These are phyloP conservation scores for Monosporascus sp. DNA, from an alignment of 2,329 filamentous ascomycete genomes.

Conservation along the genomic window DNA sequence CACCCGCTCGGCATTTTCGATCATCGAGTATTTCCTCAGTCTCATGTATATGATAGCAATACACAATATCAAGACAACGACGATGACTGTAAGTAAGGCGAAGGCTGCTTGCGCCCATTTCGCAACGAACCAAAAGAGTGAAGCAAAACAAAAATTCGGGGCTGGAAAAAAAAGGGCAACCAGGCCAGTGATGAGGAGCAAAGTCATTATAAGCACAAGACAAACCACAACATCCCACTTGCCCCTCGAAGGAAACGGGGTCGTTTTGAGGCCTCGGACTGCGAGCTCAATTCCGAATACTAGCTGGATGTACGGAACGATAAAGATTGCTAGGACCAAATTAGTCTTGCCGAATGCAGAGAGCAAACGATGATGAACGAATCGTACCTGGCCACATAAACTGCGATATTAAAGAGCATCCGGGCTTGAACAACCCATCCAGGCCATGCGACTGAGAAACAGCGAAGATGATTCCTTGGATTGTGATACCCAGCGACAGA, in stretches of 20 bases:
- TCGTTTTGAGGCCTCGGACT: constrained; percentile 47
- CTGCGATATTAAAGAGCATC: constrained; percentile 51
- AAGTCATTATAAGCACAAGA: constrained; percentile 42
- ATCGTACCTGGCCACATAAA: constrained; percentile 54
- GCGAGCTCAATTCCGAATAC: constrained; percentile 60
- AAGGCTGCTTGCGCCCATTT: constrained; percentile 56
- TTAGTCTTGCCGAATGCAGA: constrained; percentile 18
- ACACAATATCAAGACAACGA: constrained; percentile 44
- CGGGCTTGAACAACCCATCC: constrained; percentile 41
- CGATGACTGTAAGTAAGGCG: constrained; percentile 45
- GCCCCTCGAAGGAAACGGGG: constrained; percentile 52
- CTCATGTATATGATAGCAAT: constrained; percentile 51
- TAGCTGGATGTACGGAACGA: constrained; percentile 60
- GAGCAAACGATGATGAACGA: not conserved
- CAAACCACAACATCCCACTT: constrained; percentile 58
- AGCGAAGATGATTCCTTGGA: constrained; percentile 55
- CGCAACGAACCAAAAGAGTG: constrained; percentile 62
- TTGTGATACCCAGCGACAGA: constrained; percentile 50
- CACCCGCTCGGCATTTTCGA: constrained; percentile 56
- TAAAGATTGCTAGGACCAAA: constrained; percentile 51
- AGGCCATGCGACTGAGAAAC: constrained; percentile 53
- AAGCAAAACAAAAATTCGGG: constrained; percentile 59
- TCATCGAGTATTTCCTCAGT: constrained; percentile 47
- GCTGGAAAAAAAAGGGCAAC: constrained; percentile 52
- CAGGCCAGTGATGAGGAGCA: constrained; percentile 52